Evolutionary conservation across 768 basidiomycete species (phyloP).

Genomic region (Tricholoma terreum): DNA sequence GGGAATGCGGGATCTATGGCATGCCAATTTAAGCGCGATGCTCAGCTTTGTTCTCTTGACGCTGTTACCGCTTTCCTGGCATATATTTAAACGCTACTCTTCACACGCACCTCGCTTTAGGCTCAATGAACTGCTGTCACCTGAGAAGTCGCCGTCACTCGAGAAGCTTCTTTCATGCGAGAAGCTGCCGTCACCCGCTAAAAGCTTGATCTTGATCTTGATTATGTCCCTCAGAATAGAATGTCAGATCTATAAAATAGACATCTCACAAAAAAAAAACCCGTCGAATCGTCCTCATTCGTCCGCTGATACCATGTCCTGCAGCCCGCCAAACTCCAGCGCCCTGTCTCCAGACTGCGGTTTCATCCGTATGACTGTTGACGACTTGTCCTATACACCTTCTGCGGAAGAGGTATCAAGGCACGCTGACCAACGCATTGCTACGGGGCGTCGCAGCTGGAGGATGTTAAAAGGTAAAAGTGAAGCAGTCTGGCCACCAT

Average conservation of each 20-base stretch:
- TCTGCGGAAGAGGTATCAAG: constrained; percentile 34
- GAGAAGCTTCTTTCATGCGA: not conserved
- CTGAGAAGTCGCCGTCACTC: not conserved
- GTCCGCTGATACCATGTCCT: not conserved
- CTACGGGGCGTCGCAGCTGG: constrained; percentile 50
- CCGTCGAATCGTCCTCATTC: no score
- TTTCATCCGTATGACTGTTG: constrained; percentile 28
- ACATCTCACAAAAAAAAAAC: not conserved
- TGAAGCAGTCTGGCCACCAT: constrained; percentile 60
- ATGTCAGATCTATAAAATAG: not conserved
- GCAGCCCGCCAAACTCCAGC: not conserved
- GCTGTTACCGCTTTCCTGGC: not conserved
- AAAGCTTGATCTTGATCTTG: not conserved
- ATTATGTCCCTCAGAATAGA: not conserved
- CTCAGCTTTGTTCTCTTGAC: not conserved
- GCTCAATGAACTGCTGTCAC: not conserved
- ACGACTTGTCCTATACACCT: constrained; percentile 39
- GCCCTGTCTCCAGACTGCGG: not conserved
- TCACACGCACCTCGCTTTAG: not conserved
- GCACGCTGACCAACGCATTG: constrained; percentile 33
- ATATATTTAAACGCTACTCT: not conserved
- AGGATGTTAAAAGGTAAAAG: constrained; percentile 48
- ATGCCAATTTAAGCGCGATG: not conserved
- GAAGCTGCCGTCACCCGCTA: not conserved
- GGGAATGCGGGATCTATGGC: not conserved